Evolutionary conservation across 2,329 filamentous ascomycete species (phyloP), one percentile per base, ranked within the genome.

Genomic region (Ophiocordyceps camponoti-saundersi): DNA sequence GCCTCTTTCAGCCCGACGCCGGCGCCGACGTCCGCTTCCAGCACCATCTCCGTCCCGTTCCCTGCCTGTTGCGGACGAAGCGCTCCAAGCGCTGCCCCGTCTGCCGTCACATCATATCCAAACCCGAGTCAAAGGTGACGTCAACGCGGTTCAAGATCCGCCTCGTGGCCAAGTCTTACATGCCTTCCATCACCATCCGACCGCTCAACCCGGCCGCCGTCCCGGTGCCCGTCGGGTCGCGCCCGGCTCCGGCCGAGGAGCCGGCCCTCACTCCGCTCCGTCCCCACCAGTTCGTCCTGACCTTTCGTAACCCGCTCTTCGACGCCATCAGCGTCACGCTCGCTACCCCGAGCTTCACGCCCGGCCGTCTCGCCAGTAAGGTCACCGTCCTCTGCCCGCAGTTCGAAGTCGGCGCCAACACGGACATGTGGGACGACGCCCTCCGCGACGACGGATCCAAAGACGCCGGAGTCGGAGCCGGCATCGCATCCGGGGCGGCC

Each of bases 361-460:
- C 87, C 0, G 87, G 87, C 4, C 73, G 79, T 10, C 84, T 89
- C 56, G 72, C 76, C 1, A 84, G 82, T 48, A 83, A 78, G 56
- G 86, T 98, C 49, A 98, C 92, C 0, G 82, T 98, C 15, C 72
- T 98, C 1, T 98, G 90, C 57, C 92, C 92, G 0, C 80, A 94
- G 55, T 96, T 98, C 61, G 85, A 92, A 44, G 82, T 98, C 42
- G 90, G 89, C 51, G 86, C 90, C 49, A 95, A 95, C 61, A 92
- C 86, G n/a, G 75, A 79, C 53, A 75, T 78, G 61, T 93, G 63
- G 83, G 90, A 96, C 56, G 92, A 96, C 59, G 90, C 89, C 0
- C 71, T 95, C 12, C 79, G 80, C 59, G 77, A 73, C 51, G 64
- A 68, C 29, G 59, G 53, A 2, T 29, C 26, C 23, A 51, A 48